These are phyloP conservation scores for Mortierella claussenii DNA, from an alignment of 192 early-diverging fungal species.

Conservation along the genomic window DNA sequence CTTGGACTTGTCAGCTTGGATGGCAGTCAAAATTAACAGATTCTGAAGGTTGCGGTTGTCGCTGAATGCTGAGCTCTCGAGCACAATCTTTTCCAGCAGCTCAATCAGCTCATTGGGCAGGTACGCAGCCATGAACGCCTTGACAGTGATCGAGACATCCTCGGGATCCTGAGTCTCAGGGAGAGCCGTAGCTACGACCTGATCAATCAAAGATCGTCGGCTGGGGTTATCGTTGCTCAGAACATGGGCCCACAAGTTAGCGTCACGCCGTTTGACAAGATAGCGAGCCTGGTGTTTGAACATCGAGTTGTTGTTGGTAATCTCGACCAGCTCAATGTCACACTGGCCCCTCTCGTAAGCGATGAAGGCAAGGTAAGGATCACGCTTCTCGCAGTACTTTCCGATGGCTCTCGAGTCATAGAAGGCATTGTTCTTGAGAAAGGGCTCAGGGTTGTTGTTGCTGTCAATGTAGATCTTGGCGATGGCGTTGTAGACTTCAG, in stretches of 20 bases:
- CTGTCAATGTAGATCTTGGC: conserved; percentile 99
- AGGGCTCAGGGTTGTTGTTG: conserved; percentile 97
- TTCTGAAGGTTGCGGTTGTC: conserved; percentile 98
- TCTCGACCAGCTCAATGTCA: conserved; percentile 92
- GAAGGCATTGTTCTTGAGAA: conserved; percentile 84
- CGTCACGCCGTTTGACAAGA: conserved; percentile 89
- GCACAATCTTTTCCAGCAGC: conserved; percentile 94
- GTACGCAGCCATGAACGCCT: conserved; percentile 98
- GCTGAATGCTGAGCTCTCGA: conserved; percentile 92
- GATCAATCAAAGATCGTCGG: conserved; percentile 92
- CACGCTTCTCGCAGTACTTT: conserved; percentile 98
- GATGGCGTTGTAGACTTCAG: conserved; percentile 95
- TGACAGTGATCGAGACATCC: conserved; percentile 97
- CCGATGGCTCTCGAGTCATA: conserved; percentile 87
- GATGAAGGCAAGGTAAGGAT: conserved; percentile 95
- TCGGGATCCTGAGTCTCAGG: conserved; percentile 97
- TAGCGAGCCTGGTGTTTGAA: conserved; percentile 99
- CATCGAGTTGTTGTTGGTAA: conserved; percentile 98
- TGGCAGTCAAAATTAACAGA: conserved; percentile 95
- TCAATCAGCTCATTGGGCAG: conserved; percentile 97
- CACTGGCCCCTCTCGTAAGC: conserved; percentile 96
- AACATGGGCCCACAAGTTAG: conserved; percentile 86
- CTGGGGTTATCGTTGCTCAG: conserved; percentile 82
- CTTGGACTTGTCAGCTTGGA: conserved; percentile 87
- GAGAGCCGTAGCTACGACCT: conserved; percentile 90